Conservation (phyloP, 192 early-diverging fungal genomes). For the Podila horticola region DNA sequence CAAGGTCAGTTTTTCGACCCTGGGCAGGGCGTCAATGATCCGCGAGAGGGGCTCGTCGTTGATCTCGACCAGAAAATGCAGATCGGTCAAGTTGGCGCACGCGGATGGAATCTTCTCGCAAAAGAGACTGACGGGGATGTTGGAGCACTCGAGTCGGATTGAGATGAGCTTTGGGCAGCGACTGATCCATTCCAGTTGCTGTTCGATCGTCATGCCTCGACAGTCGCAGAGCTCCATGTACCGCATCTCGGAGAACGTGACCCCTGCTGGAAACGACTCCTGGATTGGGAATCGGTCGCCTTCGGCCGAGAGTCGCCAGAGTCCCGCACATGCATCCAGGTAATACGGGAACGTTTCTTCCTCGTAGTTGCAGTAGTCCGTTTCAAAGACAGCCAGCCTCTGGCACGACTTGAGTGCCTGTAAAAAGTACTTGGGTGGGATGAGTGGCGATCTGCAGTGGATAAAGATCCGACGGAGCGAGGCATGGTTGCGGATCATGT, state of each 20-base stretch:
- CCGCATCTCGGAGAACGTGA: constrained; percentile 29
- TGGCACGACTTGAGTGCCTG: constrained; percentile 12
- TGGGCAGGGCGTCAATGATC: constrained; percentile 19
- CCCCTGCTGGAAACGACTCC: neutral
- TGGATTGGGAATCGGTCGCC: neutral
- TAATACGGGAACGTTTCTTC: neutral
- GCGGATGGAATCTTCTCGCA: constrained; percentile 1
- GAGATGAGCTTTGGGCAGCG: constrained; percentile 39
- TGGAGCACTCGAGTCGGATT: constrained; percentile 8
- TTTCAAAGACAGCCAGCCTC: constrained; percentile 25
- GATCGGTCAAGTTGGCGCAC: constrained; percentile 17
- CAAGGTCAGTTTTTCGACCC: constrained; percentile 31
- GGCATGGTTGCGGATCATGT: constrained; percentile 17
- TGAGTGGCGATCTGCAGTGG: neutral
- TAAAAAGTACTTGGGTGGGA: constrained; percentile 1
- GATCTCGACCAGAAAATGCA: constrained; percentile 14
- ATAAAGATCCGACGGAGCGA: constrained; percentile 20
- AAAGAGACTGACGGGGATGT: neutral
- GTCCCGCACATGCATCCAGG: neutral
- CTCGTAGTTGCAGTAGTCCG: neutral
- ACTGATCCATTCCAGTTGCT: constrained; percentile 24
- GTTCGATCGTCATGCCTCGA: neutral
- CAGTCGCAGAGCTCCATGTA: constrained; percentile 8
- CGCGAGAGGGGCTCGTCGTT: constrained; percentile 3
- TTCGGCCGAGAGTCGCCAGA: constrained; percentile 10